These are phyloP conservation scores for Diaporthe australafricana DNA, from an alignment of 2,329 filamentous ascomycete species.

Conservation along the genomic window DNA sequence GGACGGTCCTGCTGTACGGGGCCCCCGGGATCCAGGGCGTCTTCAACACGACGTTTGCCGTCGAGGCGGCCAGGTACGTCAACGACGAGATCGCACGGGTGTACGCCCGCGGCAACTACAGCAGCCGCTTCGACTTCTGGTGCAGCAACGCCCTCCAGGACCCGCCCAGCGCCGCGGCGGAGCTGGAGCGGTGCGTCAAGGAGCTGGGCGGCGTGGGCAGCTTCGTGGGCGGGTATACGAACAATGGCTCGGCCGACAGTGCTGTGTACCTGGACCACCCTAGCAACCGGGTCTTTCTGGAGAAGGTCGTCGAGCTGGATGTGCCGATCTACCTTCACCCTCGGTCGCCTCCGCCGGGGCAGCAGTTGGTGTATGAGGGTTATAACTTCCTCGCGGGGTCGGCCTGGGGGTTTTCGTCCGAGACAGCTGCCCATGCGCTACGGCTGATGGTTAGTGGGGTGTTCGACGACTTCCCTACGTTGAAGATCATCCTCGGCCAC, in stretches of 20 bases:
- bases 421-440: conserved; percentile 38
- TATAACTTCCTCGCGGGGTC: conserved; percentile 21
- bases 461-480: conserved; percentile 39
- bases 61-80: conserved; percentile 33
- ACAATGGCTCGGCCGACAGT: conserved; percentile 18
- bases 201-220: conserved; percentile 33
- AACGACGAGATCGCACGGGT: conserved; percentile 37
- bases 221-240: conserved; percentile 37
- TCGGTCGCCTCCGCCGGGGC: conserved; percentile 13
- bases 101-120: conserved; percentile 37
- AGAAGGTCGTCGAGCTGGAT: conserved; percentile 29
- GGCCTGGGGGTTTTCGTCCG: conserved; percentile 14
- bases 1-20: conserved; percentile 32
- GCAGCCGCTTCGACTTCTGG: conserved; percentile 40
- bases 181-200: conserved; percentile 40
- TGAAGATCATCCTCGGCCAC: conserved; percentile 41
- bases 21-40: conserved; percentile 40
- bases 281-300: conserved; percentile 9
- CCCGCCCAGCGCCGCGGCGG: conserved; percentile 36
- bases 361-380: conserved; percentile 18
- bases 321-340: conserved; percentile 33
- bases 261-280: conserved; percentile 30
- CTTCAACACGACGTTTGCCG: conserved; percentile 38
- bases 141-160: conserved; percentile 40
- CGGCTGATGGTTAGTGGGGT: conserved; percentile 40